These are phyloP conservation scores for Monosporascus ibericus DNA, from an alignment of 2,329 filamentous ascomycete species.

Conservation along the genomic window DNA sequence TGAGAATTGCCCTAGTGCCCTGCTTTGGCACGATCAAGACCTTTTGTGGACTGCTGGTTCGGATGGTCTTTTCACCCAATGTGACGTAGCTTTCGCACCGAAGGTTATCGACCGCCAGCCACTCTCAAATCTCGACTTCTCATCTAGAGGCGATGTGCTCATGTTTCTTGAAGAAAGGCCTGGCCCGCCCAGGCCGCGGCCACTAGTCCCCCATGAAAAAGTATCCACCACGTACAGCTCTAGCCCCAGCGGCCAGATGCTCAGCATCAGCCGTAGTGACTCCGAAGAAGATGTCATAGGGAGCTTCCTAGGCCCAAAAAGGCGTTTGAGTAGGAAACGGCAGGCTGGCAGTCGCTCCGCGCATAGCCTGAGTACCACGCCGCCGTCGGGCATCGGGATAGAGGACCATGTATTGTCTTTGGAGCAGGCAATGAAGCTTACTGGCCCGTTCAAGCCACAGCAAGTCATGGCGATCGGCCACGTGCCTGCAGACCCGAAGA, in stretches of 20 bases:
- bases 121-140: conserved; percentile 56
- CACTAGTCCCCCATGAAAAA: conserved; percentile 15
- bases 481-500: conserved; percentile 45
- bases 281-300: conserved; percentile 60
- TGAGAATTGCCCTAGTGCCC: conserved; percentile 47
- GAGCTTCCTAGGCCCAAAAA: conserved; percentile 49
- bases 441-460: conserved; percentile 51
- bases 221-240: conserved; percentile 38
- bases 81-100: conserved; percentile 58
- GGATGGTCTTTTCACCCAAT: conserved; percentile 58
- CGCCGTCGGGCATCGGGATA: conserved; percentile 37
- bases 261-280: conserved; percentile 55
- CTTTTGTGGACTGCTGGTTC: conserved; percentile 60
- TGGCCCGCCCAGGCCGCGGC: conserved; percentile 36
- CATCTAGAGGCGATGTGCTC: conserved; percentile 51
- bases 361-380: conserved; percentile 47
- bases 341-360: conserved; percentile 37
- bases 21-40: conserved; percentile 60
- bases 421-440: conserved; percentile 52
- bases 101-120: conserved; percentile 57
- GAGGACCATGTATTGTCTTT: conserved; percentile 43
- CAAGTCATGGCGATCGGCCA: conserved; percentile 59
- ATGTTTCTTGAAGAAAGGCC: conserved; percentile 57
- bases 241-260: conserved; percentile 41
- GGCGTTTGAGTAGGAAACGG: conserved; percentile 33